Evolutionary conservation across 108 stramenopile genomes (phyloP), one percentile per base, ranked within the genome.

Genomic region (Parmales sp.): DNA sequence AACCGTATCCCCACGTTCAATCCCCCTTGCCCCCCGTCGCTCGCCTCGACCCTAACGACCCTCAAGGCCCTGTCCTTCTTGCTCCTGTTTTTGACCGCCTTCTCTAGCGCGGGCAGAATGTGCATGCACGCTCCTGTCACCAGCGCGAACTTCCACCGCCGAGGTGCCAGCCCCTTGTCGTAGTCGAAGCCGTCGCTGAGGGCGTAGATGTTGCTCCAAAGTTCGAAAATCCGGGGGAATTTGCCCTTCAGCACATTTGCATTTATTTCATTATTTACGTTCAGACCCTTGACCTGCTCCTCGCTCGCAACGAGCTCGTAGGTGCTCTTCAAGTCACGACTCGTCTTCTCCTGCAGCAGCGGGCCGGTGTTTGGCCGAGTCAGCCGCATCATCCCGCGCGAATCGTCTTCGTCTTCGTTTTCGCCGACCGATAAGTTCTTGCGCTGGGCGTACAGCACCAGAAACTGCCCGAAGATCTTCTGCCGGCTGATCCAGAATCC

Each of bases 321-420:
- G 46, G 73, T 78, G 37, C 71, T 54, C 11, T 28, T 23, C 38
- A 86, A 22, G 16, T 86, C 82, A n/a, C 65, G 31, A 0, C 69
- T 65, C 26, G 75, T 13, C 80, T 76, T 83, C 51, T 80, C 82
- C n/a, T 36, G 67, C 1, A 70, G 71, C 39, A 69, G 80, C 39
- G 77, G 75, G 5, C 83, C 83, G 8, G 84, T 86, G 67, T 86
- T 86, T 1, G 84, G 82, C 25, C 84, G 73, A 11, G 80, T 71
- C 38, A 86, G 70, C 2, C 76, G 49, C 80, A 83, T 81, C 49
- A 76, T 66, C 23, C 78, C 75, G 23, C 74, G 48, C 20, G 80
- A 76, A 72, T 81, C 80, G 37, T 65, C 43, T 29, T 65, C 43
- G 54, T 34, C 31, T 4, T 13, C 36, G 26, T 20, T 29, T 28